phyloP scores from a whole-genome alignment of 305 asterid genomes.

The Fraxinus sp. region DNA sequence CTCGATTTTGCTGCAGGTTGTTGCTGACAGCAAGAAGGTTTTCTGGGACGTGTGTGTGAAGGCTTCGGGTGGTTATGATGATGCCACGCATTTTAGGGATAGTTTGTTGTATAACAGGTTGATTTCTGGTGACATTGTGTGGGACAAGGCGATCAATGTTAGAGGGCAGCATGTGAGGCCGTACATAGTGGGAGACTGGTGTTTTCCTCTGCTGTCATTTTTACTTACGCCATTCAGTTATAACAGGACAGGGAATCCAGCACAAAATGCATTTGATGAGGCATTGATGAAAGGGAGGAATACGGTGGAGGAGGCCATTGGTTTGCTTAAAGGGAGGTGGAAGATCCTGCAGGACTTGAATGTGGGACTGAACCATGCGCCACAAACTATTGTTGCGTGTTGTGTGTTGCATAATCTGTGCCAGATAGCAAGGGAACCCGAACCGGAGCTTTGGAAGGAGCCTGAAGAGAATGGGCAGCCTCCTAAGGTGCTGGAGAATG shows the following conservation, averaged over 20 bases:
- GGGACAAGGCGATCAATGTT: slow-evolving; percentile 78
- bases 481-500: slow-evolving; percentile 78
- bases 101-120: slow-evolving; percentile 76
- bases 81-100: slow-evolving; percentile 88
- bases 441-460: slow-evolving; percentile 95
- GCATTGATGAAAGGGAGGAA: slow-evolving; percentile 74
- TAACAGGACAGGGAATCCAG: slow-evolving; percentile 66
- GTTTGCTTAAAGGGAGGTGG: slow-evolving; percentile 96
- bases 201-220: slow-evolving; percentile 82
- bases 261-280: slow-evolving; percentile 86
- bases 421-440: slow-evolving; percentile 96
- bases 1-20: slow-evolving; percentile 77
- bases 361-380: slow-evolving; percentile 87
- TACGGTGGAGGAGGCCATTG: slow-evolving; percentile 84
- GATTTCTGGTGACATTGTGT: slow-evolving; percentile 71
- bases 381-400: slow-evolving; percentile 93
- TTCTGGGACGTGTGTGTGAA: slow-evolving; percentile 99
- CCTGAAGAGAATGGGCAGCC: slow-evolving; percentile 84
- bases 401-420: slow-evolving; percentile 96
- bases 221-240: slow-evolving; percentile 75
- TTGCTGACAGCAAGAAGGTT: slow-evolving; percentile 84
- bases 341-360: slow-evolving; percentile 86
- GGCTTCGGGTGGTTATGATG: slow-evolving; percentile 88
- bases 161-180: slow-evolving; percentile 90
- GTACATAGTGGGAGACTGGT: slow-evolving; percentile 84